phyloP scores from a whole-genome alignment of 2,329 filamentous ascomycete species.

The Coniosporium tulheliwenetii region DNA sequence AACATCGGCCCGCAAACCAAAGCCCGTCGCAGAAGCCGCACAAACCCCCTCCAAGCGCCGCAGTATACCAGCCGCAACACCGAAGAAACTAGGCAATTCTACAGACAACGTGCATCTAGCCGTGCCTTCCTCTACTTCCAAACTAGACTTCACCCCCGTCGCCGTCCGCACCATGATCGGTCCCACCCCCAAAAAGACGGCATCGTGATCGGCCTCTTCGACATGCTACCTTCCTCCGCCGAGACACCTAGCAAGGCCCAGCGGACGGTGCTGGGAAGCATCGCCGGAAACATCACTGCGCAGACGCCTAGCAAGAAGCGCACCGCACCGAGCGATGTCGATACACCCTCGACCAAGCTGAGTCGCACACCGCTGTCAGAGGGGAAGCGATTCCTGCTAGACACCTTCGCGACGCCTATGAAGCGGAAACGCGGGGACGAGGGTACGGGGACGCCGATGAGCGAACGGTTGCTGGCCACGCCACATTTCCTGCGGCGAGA shows the following conservation, averaged over 20 bases:
- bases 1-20: background rate
- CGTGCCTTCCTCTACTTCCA: conserved; percentile 36
- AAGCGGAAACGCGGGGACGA: conserved; percentile 28
- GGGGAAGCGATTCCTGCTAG: conserved; percentile 45
- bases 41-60: background rate
- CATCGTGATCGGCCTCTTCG: conserved; percentile 61
- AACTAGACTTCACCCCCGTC: conserved; percentile 40
- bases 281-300: conserved; percentile 16
- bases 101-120: background rate
- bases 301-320: conserved; percentile 20
- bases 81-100: too few relatives aligned
- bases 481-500: conserved; percentile 52
- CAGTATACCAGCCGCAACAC: background rate
- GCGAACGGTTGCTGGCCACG: conserved; percentile 38
- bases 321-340: background rate
- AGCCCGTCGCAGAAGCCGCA: background rate
- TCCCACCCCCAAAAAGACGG: conserved; percentile 72
- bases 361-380: conserved; percentile 34
- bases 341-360: conserved; percentile 23
- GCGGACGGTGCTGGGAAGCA: conserved; percentile 13
- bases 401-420: conserved; percentile 51
- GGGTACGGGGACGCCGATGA: conserved; percentile 18
- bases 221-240: conserved; percentile 44
- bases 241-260: conserved; percentile 23
- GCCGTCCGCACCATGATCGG: conserved; percentile 46